Percentiles rank a stretch among this genome's conserved stretches.
Conservation (phyloP, 75 land plant species). For the Selaginella tamariscina region DNA sequence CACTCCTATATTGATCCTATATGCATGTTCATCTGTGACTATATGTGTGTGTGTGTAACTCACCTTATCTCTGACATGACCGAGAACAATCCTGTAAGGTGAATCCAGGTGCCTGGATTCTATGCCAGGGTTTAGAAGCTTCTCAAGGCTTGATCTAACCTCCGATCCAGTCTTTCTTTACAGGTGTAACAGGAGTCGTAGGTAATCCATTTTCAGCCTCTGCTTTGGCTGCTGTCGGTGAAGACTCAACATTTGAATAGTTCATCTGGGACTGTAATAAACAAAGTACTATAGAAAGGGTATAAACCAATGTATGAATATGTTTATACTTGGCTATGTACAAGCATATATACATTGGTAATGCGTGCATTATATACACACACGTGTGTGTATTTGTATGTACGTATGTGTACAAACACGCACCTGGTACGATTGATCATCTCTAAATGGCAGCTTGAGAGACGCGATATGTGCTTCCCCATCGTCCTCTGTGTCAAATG, state of each 20-base stretch:
- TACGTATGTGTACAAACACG: too few relatives aligned
- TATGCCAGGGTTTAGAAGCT: neutral
- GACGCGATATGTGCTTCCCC: neutral
- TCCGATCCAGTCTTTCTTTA: neutral
- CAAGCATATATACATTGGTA: too few relatives aligned
- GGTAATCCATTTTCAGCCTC: neutral
- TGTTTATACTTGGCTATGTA: neutral
- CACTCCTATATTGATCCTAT: too few relatives aligned
- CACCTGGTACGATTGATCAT: neutral
- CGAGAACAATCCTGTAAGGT: neutral
- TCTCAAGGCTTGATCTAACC: neutral
- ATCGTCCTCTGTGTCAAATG: neutral
- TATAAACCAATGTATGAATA: neutral
- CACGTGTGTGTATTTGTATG: too few relatives aligned
- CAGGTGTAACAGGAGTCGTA: neutral
- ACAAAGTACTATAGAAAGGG: neutral
- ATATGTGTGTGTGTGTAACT: too few relatives aligned
- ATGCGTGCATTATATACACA: too few relatives aligned
- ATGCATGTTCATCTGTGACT: too few relatives aligned
- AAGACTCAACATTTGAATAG: neutral
- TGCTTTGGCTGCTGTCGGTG: neutral
- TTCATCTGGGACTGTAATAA: neutral
- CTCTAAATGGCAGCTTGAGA: neutral
- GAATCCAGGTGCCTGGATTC: neutral
- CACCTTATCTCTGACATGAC: constrained; percentile 12